phyloP scores from a whole-genome alignment of 2,329 filamentous ascomycete species.

The Cytospora piceicola region DNA sequence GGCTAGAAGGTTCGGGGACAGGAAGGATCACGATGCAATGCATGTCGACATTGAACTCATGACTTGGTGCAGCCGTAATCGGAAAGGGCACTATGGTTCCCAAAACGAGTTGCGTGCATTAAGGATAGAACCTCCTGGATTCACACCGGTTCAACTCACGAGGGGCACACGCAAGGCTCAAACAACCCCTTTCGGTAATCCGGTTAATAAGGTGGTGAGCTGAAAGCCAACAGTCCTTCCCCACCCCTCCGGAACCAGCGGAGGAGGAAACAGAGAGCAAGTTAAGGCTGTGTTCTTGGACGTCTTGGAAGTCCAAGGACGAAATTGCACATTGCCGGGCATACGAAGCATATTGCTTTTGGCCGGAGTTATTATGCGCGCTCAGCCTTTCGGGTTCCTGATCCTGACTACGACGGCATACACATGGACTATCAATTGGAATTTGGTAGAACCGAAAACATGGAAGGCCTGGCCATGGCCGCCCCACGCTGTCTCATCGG shows the following conservation, averaged over 20 bases:
- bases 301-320: not conserved
- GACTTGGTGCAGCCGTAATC: slow-evolving; percentile 12
- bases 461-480: not conserved
- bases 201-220: not conserved
- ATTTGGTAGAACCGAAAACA: not conserved
- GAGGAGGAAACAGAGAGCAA: not conserved
- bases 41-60: slow-evolving; percentile 12
- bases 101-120: not conserved
- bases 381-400: not conserved
- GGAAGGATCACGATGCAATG: slow-evolving; percentile 12
- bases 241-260: not conserved
- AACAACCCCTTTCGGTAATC: not conserved
- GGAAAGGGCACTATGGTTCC: slow-evolving; percentile 10
- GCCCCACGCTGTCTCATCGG: not conserved
- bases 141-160: not conserved
- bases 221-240: not conserved
- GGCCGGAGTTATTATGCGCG: not conserved
- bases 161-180: not conserved
- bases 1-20: not conserved
- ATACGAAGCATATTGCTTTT: not conserved
- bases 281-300: not conserved
- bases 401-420: not conserved
- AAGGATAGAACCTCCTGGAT: not conserved
- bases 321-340: not conserved
- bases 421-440: not conserved